Percentiles rank a stretch among this genome's conserved stretches.
phyloP scores from a whole-genome alignment of 2,329 filamentous ascomycete genomes.

The Truncatella angustata region DNA sequence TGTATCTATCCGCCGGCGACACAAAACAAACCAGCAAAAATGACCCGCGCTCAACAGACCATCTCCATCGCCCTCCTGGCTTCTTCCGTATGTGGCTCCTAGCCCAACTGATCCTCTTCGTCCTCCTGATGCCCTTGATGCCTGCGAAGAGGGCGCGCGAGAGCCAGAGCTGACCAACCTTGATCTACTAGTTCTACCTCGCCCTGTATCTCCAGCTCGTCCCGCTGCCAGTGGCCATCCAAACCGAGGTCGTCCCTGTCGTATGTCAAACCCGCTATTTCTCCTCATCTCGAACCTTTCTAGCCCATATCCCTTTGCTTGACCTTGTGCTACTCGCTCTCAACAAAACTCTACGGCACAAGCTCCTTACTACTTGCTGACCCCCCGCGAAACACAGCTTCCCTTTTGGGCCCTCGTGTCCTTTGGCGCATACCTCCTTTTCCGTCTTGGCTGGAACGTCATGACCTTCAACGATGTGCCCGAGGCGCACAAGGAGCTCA shows the following conservation, averaged over 20 bases:
- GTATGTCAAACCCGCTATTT: slow-evolving; percentile 54
- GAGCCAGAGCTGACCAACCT: too few species aligned
- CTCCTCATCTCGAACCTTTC: background rate
- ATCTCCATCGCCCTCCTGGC: slow-evolving; percentile 84
- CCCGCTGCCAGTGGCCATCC: slow-evolving; percentile 73
- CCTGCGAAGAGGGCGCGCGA: too few species aligned
- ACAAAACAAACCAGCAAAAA: too few species aligned
- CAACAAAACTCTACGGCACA: background rate
- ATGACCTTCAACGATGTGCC: slow-evolving; percentile 97
- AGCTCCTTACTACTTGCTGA: background rate
- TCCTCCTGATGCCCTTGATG: too few species aligned
- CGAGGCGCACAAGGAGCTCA: slow-evolving; percentile 83
- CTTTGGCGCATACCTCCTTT: slow-evolving; percentile 89
- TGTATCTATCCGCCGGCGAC: too few species aligned
- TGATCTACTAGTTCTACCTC: slow-evolving; percentile 71
- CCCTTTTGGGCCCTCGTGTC: slow-evolving; percentile 91
- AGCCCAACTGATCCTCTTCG: too few species aligned
- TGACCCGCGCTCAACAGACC: slow-evolving; percentile 94
- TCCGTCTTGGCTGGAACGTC: slow-evolving; percentile 87
- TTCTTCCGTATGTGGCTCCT: slow-evolving; percentile 70
- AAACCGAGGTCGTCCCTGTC: slow-evolving; percentile 83
- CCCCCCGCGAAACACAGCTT: slow-evolving; percentile 55
- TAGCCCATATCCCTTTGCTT: background rate
- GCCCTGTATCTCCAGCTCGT: slow-evolving; percentile 81
- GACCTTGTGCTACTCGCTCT: too few species aligned